Evolutionary conservation across 768 basidiomycete genomes (phyloP), one percentile per base, ranked within the genome.

Genomic region (Dictyophora rubrovolvata): DNA sequence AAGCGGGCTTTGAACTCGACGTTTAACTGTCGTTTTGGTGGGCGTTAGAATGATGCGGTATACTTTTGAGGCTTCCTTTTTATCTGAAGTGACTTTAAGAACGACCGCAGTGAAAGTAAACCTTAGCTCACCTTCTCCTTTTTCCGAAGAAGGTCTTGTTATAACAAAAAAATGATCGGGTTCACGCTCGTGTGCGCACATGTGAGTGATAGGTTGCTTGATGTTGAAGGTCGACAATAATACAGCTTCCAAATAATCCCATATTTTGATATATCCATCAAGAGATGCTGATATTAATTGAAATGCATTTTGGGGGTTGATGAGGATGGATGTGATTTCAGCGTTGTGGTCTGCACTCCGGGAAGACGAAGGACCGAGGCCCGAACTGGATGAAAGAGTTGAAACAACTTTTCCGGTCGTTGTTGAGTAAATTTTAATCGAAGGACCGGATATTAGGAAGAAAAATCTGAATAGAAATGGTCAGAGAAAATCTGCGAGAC

Each of bases 171-270:
- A 74, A 22, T 75, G 72, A 59, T 85, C 86, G 63, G 79, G 83
- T 69, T 85, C 80, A 57, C 77, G 74, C 62, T 83, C 79, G 66
- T 92, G 89, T 0, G 80, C 82, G 60, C 86, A 85, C 56, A 93
- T 71, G 64, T 80, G 78, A 62, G 82, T 79, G 64, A 94, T 83
- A 14, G 86, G 83, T 60, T 86, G 80, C 28, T 77, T 77, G 48
- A 92, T 66, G 59, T 82, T 77, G 62, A 96, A 79, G 1, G 85
- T 89, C 61, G 84, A 82, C 60, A 97, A 74, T 11, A 96, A 72
- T 8, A 77, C 75, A 5, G 85, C 93, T 60, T 96, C 93, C 37
- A 94, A 73, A 70, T 88, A 94, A 72, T 98, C 93, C 96, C 96
- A 99, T 22, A 96, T 73, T 68, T 89, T 82, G 62, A 98, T 71